phyloP scores from a whole-genome alignment of 2,329 filamentous ascomycete genomes.

The Alternaria novae-zelandiae region DNA sequence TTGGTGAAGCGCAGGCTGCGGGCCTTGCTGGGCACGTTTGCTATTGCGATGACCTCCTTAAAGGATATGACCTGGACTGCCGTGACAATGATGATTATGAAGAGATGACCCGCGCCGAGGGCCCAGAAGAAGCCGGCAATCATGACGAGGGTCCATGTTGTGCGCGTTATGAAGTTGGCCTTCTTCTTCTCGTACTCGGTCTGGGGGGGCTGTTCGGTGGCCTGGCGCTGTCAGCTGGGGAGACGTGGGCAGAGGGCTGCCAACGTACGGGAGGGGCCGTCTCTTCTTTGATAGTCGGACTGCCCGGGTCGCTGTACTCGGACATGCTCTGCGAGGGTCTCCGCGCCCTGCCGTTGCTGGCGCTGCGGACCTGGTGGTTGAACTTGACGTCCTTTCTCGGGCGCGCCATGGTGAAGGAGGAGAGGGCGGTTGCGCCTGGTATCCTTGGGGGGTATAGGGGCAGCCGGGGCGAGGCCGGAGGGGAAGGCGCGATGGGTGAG shows the following conservation, averaged over 20 bases:
- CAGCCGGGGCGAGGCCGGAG: not conserved
- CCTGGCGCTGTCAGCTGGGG: conserved; percentile 32
- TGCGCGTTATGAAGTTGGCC: conserved; percentile 93
- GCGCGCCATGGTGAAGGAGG: conserved; percentile 36
- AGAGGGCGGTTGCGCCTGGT: conserved; percentile 7
- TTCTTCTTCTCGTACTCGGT: conserved; percentile 98
- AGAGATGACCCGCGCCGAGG: conserved; percentile 96
- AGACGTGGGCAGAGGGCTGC: not conserved
- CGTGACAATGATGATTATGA: conserved; percentile 92
- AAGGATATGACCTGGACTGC: conserved; percentile 95
- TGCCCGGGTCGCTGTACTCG: conserved; percentile 66
- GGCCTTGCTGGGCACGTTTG: conserved; percentile 89
- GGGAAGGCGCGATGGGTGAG: not conserved
- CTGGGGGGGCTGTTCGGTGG: conserved; percentile 48
- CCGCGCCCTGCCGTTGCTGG: conserved; percentile 59
- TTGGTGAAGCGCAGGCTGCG: conserved; percentile 93
- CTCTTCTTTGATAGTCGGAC: conserved; percentile 55
- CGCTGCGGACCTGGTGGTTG: conserved; percentile 54
- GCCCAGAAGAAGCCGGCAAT: conserved; percentile 89
- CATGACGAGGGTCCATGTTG: conserved; percentile 99
- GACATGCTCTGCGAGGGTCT: conserved; percentile 74
- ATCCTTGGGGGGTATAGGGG: not conserved
- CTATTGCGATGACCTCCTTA: conserved; percentile 98
- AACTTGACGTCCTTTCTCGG: conserved; percentile 67
- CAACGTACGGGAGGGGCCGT: conserved; percentile 18